Percentiles rank a stretch among this genome's conserved stretches.
phyloP scores from a whole-genome alignment of 2,329 filamentous ascomycete genomes.

The Verticillium nubilum region DNA sequence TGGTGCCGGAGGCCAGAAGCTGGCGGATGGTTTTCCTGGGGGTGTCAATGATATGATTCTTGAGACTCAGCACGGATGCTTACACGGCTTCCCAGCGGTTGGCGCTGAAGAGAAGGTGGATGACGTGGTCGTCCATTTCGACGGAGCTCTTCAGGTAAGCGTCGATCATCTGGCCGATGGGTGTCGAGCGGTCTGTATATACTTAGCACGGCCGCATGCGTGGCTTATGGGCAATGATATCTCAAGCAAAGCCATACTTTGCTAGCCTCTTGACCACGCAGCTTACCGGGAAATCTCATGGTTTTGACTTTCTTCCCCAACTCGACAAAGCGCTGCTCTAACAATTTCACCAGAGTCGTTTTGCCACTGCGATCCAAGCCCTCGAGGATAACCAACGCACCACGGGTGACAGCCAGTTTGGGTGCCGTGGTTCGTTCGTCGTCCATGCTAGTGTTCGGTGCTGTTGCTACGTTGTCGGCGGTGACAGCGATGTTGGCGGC shows the following conservation, averaged over 20 bases:
- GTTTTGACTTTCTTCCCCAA: conserved; percentile 43
- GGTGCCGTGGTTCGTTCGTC: neutral
- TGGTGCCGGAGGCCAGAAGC: conserved; percentile 60
- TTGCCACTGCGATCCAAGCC: conserved; percentile 88
- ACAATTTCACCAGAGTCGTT: conserved; percentile 76
- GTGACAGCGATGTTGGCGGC: neutral
- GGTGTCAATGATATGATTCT: neutral
- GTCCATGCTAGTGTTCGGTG: neutral
- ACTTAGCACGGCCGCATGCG: neutral
- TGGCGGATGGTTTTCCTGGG: conserved; percentile 43
- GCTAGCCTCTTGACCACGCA: neutral
- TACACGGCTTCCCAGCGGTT: conserved; percentile 78
- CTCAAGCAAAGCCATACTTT: neutral
- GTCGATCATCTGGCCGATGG: conserved; percentile 84
- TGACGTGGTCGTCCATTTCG: conserved; percentile 79
- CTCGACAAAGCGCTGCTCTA: conserved; percentile 51
- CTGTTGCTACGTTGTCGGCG: neutral
- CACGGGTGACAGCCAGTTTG: conserved; percentile 36
- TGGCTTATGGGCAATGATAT: neutral
- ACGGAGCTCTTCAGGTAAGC: conserved; percentile 67
- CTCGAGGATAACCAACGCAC: conserved; percentile 78
- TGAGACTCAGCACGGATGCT: conserved; percentile 17
- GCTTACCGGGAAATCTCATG: conserved; percentile 54
- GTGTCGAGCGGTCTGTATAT: conserved; percentile 66
- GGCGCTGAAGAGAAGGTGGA: conserved; percentile 84